Conservation (phyloP, 192 early-diverging fungal species). For the Pilobolus umbonatus region DNA sequence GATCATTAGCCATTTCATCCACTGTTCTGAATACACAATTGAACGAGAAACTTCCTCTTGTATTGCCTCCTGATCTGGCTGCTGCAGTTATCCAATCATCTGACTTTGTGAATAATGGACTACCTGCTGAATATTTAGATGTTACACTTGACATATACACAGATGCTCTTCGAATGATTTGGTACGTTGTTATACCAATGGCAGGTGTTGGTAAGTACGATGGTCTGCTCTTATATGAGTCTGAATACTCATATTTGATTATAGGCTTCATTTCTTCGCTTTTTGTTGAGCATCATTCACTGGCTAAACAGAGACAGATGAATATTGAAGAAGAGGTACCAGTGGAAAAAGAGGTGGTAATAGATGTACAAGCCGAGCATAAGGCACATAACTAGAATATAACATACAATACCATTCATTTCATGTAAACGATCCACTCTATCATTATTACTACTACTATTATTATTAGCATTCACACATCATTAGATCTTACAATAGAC, state of each 20-base stretch:
- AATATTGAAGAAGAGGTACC: neutral
- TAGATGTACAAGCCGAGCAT: neutral
- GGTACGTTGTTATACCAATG: constrained; percentile 20
- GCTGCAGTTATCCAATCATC: constrained; percentile 13
- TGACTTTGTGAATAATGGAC: constrained; percentile 16
- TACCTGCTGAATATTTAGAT: constrained; percentile 14
- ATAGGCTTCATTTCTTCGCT: constrained; percentile 18
- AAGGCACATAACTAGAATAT: neutral
- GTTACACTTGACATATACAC: constrained; percentile 21
- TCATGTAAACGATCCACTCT: too few relatives aligned
- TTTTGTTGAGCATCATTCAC: constrained; percentile 22
- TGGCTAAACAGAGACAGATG: constrained; percentile 4
- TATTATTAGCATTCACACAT: neutral
- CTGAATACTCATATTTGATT: neutral
- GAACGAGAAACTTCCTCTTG: constrained; percentile 9
- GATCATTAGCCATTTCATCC: constrained; percentile 14
- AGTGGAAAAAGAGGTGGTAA: neutral
- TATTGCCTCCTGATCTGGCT: constrained; percentile 11
- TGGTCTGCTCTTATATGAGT: too few relatives aligned
- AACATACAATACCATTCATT: neutral
- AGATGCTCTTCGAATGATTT: constrained; percentile 19
- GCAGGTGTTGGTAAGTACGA: constrained; percentile 20
- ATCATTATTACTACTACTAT: too few relatives aligned
- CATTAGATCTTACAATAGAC: too few relatives aligned
- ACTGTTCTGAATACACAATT: constrained; percentile 30